Evolutionary conservation across 192 early-diverging fungal genomes (phyloP).

Genomic region (Mortierella hygrophila): DNA sequence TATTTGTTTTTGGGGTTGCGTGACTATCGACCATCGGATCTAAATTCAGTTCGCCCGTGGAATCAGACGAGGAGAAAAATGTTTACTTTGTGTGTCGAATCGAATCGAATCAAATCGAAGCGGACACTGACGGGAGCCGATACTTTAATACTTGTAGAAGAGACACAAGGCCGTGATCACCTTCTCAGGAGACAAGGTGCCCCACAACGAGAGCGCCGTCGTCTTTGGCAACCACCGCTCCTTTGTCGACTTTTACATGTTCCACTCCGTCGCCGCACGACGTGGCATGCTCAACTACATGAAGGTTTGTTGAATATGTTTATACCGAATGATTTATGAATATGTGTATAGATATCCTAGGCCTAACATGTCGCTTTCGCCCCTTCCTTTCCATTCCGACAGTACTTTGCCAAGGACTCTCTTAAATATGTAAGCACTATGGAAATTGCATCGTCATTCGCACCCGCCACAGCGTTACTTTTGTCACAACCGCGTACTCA

Average conservation of each 20-base stretch:
- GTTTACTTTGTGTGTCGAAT: neutral
- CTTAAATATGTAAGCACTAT: slow-evolving; percentile 63
- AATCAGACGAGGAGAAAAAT: neutral
- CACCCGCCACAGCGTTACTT: neutral
- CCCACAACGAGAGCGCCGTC: slow-evolving; percentile 62
- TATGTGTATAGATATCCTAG: neutral
- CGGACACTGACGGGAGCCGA: neutral
- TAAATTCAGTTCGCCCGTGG: slow-evolving; percentile 6
- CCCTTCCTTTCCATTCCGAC: neutral
- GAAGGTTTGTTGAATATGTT: slow-evolving; percentile 51
- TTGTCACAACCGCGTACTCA: neutral
- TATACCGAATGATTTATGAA: neutral
- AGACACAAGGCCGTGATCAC: slow-evolving; percentile 65
- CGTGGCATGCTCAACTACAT: slow-evolving; percentile 65
- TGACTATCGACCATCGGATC: slow-evolving; percentile 1
- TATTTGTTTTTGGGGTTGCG: neutral
- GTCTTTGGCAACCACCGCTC: slow-evolving; percentile 70
- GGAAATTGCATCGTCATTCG: neutral
- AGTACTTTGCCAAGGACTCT: slow-evolving; percentile 75
- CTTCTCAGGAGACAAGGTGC: slow-evolving; percentile 67
- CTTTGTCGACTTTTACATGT: slow-evolving; percentile 70
- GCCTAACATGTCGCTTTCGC: neutral
- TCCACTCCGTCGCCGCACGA: slow-evolving; percentile 65
- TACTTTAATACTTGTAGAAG: slow-evolving; percentile 34
- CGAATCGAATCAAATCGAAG: neutral